A percentile compares a stretch with the other conserved stretches of the same genome.
Evolutionary conservation across 768 basidiomycete genomes (phyloP).

Genomic region (Psilocybe azurescens): DNA sequence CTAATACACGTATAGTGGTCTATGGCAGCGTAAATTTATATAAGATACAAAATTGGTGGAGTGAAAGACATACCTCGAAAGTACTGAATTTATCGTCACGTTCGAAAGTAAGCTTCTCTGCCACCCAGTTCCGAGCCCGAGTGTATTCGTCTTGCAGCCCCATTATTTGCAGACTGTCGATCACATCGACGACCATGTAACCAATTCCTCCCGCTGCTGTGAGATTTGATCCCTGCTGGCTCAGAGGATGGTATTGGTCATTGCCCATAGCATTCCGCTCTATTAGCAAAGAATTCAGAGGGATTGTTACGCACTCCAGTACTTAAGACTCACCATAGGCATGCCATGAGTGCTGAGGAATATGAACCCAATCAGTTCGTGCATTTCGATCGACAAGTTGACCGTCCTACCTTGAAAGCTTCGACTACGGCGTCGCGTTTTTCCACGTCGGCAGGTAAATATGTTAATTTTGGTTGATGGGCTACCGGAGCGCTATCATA

Average conservation of each 20-base stretch:
- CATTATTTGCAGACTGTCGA: constrained; percentile 90
- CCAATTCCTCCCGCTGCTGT: constrained; percentile 82
- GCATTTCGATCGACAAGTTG: neutral
- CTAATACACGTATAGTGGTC: constrained; percentile 93
- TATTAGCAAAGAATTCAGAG: constrained; percentile 33
- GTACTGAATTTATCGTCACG: constrained; percentile 82
- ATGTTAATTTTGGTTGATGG: constrained; percentile 12
- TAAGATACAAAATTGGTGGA: neutral
- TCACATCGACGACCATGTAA: constrained; percentile 86
- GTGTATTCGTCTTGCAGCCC: constrained; percentile 79
- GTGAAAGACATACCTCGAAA: constrained; percentile 72
- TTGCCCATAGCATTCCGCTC: constrained; percentile 90
- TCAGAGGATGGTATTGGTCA: constrained; percentile 92
- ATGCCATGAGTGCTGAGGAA: constrained; percentile 78
- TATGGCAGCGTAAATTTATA: constrained; percentile 29
- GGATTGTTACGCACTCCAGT: constrained; percentile 1
- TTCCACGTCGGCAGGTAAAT: constrained; percentile 55
- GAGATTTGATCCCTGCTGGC: constrained; percentile 76
- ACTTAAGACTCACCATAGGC: constrained; percentile 68
- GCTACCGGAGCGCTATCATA: constrained; percentile 34
- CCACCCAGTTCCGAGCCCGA: constrained; percentile 81
- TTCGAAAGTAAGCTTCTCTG: constrained; percentile 71
- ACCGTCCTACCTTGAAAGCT: constrained; percentile 73
- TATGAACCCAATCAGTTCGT: neutral
- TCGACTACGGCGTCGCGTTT: constrained; percentile 75